A percentile compares a stretch with the other conserved stretches of the same genome.
Conservation (phyloP, 2,329 filamentous ascomycete genomes). For the Ceratocystis albifundus region DNA sequence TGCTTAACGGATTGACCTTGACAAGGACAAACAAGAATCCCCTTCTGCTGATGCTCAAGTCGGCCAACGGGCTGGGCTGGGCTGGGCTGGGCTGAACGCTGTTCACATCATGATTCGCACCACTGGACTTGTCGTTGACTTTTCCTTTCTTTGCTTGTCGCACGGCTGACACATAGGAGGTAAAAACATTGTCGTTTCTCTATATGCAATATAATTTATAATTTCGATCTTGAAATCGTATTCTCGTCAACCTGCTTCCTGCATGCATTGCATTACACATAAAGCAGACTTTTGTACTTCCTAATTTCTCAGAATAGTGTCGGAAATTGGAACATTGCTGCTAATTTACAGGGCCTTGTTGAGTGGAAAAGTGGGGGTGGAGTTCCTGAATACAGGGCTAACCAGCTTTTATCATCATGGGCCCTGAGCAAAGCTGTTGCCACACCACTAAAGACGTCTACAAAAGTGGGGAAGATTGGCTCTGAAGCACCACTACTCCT, state of each 20-base stretch:
- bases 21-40: neutral
- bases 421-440: neutral
- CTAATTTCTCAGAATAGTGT: neutral
- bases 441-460: neutral
- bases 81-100: too few species aligned
- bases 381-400: conserved; percentile 1
- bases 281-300: neutral
- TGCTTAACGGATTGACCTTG: neutral
- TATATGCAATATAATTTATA: too few species aligned
- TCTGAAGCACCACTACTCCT: neutral
- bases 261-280: neutral
- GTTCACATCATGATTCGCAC: neutral
- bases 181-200: too few species aligned
- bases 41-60: neutral
- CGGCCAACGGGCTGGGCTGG: neutral
- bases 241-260: neutral
- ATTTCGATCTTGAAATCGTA: too few species aligned
- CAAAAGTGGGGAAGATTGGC: neutral
- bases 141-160: neutral
- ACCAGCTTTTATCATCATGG: neutral
- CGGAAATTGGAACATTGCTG: neutral
- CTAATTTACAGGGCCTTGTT: neutral
- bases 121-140: neutral
- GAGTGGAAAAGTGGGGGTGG: neutral
- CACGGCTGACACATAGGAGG: neutral